phyloP scores from a whole-genome alignment of 23 red algal genomes.

The Porphyridium purpureum region DNA sequence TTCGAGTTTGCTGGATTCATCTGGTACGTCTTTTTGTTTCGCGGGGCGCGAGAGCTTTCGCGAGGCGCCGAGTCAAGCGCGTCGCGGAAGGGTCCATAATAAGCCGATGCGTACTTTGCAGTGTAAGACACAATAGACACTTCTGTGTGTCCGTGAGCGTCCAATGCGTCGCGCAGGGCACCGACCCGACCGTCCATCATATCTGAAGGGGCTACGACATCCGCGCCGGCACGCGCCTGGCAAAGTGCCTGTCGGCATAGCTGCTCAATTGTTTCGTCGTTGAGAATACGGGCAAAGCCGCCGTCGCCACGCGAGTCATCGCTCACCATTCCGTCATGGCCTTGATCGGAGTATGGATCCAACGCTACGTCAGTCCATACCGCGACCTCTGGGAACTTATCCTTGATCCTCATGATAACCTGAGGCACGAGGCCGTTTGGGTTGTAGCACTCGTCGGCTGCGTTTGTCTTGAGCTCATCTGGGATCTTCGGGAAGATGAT shows the following conservation, averaged over 20 bases:
- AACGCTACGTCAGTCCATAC: constrained; percentile 99
- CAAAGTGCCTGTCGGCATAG: constrained; percentile 89
- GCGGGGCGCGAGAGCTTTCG: constrained; percentile 52
- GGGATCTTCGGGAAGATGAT: constrained; percentile 97
- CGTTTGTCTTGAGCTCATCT: constrained; percentile 64
- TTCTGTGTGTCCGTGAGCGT: constrained; percentile 68
- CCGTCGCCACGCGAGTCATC: constrained; percentile 50
- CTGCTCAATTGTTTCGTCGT: constrained; percentile 90
- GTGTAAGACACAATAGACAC: constrained; percentile 94
- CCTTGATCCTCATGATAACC: constrained; percentile 43
- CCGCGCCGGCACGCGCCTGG: constrained; percentile 82
- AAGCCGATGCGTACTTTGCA: constrained; percentile 93
- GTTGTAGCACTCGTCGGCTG: constrained; percentile 93
- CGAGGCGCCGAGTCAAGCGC: constrained; percentile 87
- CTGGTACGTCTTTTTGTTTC: constrained; percentile 95
- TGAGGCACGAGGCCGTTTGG: constrained; percentile 54
- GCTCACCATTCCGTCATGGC: constrained; percentile 92
- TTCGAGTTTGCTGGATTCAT: constrained; percentile 90
- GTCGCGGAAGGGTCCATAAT: constrained; percentile 91
- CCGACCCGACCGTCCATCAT: constrained; percentile 99
- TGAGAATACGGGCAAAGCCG: constrained; percentile 60
- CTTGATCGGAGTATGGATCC: constrained; percentile 91
- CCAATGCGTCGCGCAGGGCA: constrained; percentile 80
- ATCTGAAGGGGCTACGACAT: constrained; percentile 94
- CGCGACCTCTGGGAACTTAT: constrained; percentile 38